phyloP scores from a whole-genome alignment of 2,329 filamentous ascomycete species.

The Colletotrichum liriopes region DNA sequence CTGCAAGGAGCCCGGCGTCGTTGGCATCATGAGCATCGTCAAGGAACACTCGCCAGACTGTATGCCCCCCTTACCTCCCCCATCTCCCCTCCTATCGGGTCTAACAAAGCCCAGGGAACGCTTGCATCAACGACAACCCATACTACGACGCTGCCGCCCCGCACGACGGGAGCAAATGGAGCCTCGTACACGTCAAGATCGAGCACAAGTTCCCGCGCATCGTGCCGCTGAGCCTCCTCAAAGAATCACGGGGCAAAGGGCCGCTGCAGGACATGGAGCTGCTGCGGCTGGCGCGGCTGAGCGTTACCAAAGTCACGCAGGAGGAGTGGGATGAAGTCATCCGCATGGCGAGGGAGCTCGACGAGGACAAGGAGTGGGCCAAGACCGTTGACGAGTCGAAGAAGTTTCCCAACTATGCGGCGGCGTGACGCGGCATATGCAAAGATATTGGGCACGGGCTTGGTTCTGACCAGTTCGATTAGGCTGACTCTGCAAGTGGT shows the following conservation, averaged over 20 bases:
- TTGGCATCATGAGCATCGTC: slow-evolving; percentile 91
- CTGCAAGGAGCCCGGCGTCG: slow-evolving; percentile 90
- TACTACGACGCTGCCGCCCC: slow-evolving; percentile 88
- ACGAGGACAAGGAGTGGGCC: slow-evolving; percentile 37
- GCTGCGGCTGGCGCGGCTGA: slow-evolving; percentile 79
- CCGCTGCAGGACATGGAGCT: slow-evolving; percentile 81
- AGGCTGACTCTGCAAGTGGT: slow-evolving; percentile 40
- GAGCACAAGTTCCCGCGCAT: slow-evolving; percentile 79
- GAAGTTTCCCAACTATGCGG: slow-evolving; percentile 38
- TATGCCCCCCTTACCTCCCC: slow-evolving; percentile 57
- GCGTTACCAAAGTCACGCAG: slow-evolving; percentile 67
- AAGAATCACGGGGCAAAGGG: slow-evolving; percentile 75
- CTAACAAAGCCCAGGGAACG: slow-evolving; percentile 37
- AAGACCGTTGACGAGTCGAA: slow-evolving; percentile 33
- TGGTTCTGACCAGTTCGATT: slow-evolving; percentile 26
- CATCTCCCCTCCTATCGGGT: neutral
- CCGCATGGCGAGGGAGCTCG: slow-evolving; percentile 39
- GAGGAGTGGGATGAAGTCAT: slow-evolving; percentile 71
- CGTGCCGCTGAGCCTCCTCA: slow-evolving; percentile 79
- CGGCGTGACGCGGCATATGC: neutral
- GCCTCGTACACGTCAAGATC: slow-evolving; percentile 90
- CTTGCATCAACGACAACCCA: slow-evolving; percentile 65
- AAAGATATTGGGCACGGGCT: neutral
- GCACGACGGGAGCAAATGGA: slow-evolving; percentile 76
- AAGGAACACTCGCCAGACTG: slow-evolving; percentile 86